A percentile compares a stretch with the other conserved stretches of the same genome.
These are phyloP conservation scores for Apiospora arundinis DNA, from an alignment of 2,329 filamentous ascomycete species.

Conservation along the genomic window DNA sequence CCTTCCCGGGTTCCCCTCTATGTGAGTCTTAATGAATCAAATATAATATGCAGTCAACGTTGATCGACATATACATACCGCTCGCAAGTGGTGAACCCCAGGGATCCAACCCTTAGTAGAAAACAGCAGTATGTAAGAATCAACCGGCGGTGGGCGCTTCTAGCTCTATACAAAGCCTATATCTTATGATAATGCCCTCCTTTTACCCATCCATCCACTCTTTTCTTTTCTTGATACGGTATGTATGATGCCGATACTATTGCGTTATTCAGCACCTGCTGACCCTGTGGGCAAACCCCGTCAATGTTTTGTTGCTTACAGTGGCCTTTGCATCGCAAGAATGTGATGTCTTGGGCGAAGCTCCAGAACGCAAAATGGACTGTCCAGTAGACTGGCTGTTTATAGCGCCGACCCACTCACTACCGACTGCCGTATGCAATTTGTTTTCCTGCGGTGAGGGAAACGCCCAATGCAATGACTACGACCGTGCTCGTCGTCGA, in stretches of 20 bases:
- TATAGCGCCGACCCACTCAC: conserved; percentile 9
- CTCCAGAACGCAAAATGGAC: neutral
- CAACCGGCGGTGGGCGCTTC: neutral
- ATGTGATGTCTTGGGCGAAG: neutral
- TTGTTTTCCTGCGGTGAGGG: conserved; percentile 1
- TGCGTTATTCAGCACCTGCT: neutral
- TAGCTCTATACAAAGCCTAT: neutral
- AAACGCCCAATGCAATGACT: neutral
- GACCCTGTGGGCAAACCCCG: neutral
- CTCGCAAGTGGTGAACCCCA: neutral
- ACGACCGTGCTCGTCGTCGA: neutral
- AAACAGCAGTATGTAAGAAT: neutral
- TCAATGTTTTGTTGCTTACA: neutral
- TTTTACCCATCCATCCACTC: neutral
- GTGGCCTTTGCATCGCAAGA: neutral
- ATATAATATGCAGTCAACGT: neutral
- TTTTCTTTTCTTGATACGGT: neutral
- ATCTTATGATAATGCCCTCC: neutral
- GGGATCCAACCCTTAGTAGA: neutral
- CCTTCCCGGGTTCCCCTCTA: neutral
- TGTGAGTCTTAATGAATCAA: neutral
- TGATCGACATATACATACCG: neutral
- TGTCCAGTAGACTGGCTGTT: conserved; percentile 3
- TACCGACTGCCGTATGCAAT: conserved; percentile 11
- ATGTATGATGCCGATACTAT: neutral